Percentiles rank a stretch among this genome's conserved stretches.
Evolutionary conservation across 2,329 filamentous ascomycete genomes (phyloP).

Genomic region (Fonsecaea pedrosoi): DNA sequence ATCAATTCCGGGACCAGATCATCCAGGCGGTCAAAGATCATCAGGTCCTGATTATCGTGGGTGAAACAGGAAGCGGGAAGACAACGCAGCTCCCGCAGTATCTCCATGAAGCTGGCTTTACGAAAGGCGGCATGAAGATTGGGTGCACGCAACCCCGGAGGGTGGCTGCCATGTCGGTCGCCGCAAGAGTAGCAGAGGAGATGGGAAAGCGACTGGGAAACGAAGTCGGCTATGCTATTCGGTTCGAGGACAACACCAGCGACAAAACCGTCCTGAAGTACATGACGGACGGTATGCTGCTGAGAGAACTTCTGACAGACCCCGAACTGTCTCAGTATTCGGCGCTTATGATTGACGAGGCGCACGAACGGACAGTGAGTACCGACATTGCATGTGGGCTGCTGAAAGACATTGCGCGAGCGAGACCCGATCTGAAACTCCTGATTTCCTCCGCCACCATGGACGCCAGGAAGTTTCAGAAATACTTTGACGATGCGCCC

Average conservation of each 20-base stretch:
- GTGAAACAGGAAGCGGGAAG: constrained; percentile 94
- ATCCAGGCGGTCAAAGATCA: constrained; percentile 84
- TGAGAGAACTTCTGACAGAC: constrained; percentile 88
- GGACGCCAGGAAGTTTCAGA: constrained; percentile 88
- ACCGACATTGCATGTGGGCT: constrained; percentile 90
- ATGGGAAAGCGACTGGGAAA: constrained; percentile 88
- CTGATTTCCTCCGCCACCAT: constrained; percentile 94
- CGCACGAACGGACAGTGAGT: constrained; percentile 89
- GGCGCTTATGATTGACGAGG: constrained; percentile 94
- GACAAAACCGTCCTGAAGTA: constrained; percentile 94
- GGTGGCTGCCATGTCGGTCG: constrained; percentile 97
- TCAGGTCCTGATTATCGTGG: constrained; percentile 89
- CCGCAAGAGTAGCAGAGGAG: constrained; percentile 93
- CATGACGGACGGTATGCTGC: constrained; percentile 95
- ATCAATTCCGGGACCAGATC: constrained; percentile 83
- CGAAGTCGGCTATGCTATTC: constrained; percentile 92
- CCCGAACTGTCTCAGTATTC: constrained; percentile 83
- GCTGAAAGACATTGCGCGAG: constrained; percentile 84
- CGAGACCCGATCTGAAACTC: constrained; percentile 83
- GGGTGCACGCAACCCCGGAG: constrained; percentile 93
- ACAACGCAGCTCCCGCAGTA: constrained; percentile 96
- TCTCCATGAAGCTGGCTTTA: constrained; percentile 87
- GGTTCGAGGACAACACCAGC: constrained; percentile 90
- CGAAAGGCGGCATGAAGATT: constrained; percentile 81
- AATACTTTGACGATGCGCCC: constrained; percentile 89